These are phyloP conservation scores for Hordeum vulgare DNA, from an alignment of 176 grass and related monocot species.

Conservation along the genomic window MorexV3_pseudomolecules_assembly NC_058520.1:257072122-257072621, in stretches of 20 bases:
- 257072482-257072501: conserved; percentile 91
- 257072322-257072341: not conserved
- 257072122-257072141: not conserved
- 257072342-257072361: not conserved
- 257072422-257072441: not conserved
- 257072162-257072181: not conserved
- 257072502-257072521: conserved; percentile 91
- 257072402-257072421: not conserved
- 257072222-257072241: not conserved
- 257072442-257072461: conserved; percentile 42
- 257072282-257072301: not conserved
- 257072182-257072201: not conserved
- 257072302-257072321: not conserved
- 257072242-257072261: not conserved
- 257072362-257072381: not conserved
- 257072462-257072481: conserved; percentile 45
- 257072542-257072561: conserved; percentile 69
- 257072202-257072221: not conserved
- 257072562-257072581: conserved; percentile 13
- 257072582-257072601: conserved; percentile 1
- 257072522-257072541: conserved; percentile 81
- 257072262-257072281: not conserved
- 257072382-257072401: not conserved
- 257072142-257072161: not conserved
- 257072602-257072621: not conserved